Base-by-base conservation (phyloP, 2,329 filamentous ascomycete species). In the Paraconiothyrium sp. region DNA sequence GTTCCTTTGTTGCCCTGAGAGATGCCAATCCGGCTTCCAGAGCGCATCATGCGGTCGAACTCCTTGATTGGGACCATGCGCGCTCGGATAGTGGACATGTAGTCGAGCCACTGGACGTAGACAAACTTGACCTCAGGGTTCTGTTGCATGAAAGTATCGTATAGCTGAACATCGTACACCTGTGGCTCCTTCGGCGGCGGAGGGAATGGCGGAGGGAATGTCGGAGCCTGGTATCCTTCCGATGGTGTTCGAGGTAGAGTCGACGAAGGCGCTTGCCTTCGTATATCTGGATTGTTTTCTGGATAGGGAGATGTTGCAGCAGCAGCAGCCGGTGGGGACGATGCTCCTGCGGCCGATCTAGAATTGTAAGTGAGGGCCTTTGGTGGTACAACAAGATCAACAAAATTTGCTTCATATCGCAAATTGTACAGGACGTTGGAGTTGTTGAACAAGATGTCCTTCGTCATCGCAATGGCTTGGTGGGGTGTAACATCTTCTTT, bases 101-200 rank as follows among this genome's bases (percentile, higher is more conserved):
- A 90, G 76, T 96, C 92, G 27, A 91, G 81, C 88, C 90, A 96
- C 76, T 91, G 90, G 13, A 94, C 81, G 63, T 92, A 89, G 20
- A 96, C 78, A 70, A 89, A 94, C 62, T 89, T 87, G 4, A 88
- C 80, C 0, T 80, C 75, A 0, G 83, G 78, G 58, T 89, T 82
- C 20, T 79, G 74, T 20, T 78, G 74, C 10, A 88, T 74, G 69
- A 90, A 88, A 0, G 72, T 69, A 14, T 84, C 79, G 57, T 82
- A 79, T 1, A 79, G 57, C 27, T 81, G 73, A 22, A 75, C 66
- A 58, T 81, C 74, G 52, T 78, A 81, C 16, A 76, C 65, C 50
- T 71, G 66, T 10, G 74, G 67, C 4, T 61, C 64, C 48, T 67
- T 72, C n/a, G 74, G 70, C 22, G 72, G 71, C 9, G 72, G 74